Evolutionary conservation across 2,329 filamentous ascomycete species (phyloP), one percentile per base, ranked within the genome.

Genomic region (Fonsecaea erecta): DNA sequence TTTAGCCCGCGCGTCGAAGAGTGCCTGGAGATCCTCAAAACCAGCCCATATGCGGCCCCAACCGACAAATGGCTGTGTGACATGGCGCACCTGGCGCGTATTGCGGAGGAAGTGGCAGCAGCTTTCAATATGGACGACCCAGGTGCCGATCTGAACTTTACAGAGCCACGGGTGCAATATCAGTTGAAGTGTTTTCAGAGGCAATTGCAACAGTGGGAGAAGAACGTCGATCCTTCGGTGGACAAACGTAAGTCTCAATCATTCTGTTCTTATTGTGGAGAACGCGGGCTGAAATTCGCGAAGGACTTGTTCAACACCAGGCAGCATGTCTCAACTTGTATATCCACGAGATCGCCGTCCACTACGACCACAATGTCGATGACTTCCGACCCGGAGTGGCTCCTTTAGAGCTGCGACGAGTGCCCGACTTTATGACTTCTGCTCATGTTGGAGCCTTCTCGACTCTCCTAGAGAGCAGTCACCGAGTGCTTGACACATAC

Each of bases 331-430:
- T 91, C 28, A 88, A 83, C 66, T 78, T 93, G 2, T 92, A 90
- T 73, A 87, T 92, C 78, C 89, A 93, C 74, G 91, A 93, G 75
- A 85, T 90, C 57, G 87, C 85, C 1, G 84, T 93, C 63, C 88
- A 91, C 68, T 80, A 84, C 3, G 87, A 90, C 58, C 83, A 85
- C 68, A 81, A 79, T n/a, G 79, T 81, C 1, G 81, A 86, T 6
- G 83, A 87, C 26, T 83, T 84, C 71, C 74, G 73, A 64, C 63
- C 71, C 1, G 63, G 55, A 37, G 30, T 65, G 69, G 76, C 74
- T 55, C 78, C n/a, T 30, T 43, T n/a, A 4, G 57, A 60, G 46
- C 43, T 51, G 34, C 59, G 46, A 30, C 58, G 62, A 62, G 52
- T 16, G 5, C 60, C 63, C 16, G 71, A 73, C 12, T 70, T 77